Percentiles rank a stretch among this genome's conserved stretches.
Evolutionary conservation across 768 basidiomycete species (phyloP).

Genomic region (Leccinellum albellum): DNA sequence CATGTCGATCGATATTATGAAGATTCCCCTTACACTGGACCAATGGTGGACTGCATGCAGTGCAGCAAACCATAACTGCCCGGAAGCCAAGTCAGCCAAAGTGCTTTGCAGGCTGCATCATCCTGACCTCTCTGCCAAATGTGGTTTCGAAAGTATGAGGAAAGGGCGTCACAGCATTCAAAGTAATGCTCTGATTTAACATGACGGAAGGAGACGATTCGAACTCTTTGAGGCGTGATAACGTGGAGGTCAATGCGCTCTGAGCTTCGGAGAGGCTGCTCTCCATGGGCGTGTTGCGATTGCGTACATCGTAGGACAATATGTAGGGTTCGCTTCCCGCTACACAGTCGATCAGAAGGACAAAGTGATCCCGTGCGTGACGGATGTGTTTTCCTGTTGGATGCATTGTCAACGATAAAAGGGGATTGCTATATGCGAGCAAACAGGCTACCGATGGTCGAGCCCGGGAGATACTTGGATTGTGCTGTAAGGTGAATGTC

Average conservation of each 20-base stretch:
- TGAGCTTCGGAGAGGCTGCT: constrained; percentile 56
- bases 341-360: constrained; percentile 57
- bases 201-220: constrained; percentile 39
- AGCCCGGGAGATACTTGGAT: constrained; percentile 80
- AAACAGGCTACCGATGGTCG: constrained; percentile 66
- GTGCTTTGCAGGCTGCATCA: background rate
- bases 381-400: constrained; percentile 76
- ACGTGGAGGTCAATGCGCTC: constrained; percentile 50
- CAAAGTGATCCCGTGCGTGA: constrained; percentile 82
- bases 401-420: background rate
- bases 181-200: constrained; percentile 56
- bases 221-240: constrained; percentile 52
- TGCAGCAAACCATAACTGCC: constrained; percentile 80
- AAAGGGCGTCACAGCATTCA: constrained; percentile 81
- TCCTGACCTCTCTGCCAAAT: constrained; percentile 72
- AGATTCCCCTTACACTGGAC: constrained; percentile 65
- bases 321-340: constrained; percentile 44
- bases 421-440: background rate
- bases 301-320: constrained; percentile 73
- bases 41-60: constrained; percentile 88
- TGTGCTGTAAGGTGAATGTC: constrained; percentile 66
- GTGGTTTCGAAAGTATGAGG: constrained; percentile 73
- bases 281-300: constrained; percentile 84
- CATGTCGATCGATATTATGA: background rate
- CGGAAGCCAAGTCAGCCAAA: constrained; percentile 3